Evolutionary conservation across 1,284 basidiomycete genomes (phyloP).

Genomic region (Boletus semigastroideus): DNA sequence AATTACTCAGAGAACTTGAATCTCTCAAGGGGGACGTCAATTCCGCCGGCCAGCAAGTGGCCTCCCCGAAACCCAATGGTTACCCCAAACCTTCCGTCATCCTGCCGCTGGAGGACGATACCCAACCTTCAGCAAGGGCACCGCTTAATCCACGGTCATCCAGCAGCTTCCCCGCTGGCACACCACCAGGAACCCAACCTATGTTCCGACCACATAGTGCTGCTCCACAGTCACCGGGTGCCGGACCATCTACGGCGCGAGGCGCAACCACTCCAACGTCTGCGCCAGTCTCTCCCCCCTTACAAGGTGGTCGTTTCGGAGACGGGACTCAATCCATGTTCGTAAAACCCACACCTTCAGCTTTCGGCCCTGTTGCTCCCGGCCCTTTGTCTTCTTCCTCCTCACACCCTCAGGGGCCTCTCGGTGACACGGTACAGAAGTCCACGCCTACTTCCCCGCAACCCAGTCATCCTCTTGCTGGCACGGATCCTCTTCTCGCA

Average conservation of each 20-base stretch:
- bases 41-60: constrained; percentile 60
- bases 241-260: constrained; percentile 37
- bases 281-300: constrained; percentile 39
- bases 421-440: constrained; percentile 19
- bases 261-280: constrained; percentile 23
- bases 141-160: constrained; percentile 23
- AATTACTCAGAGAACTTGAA: constrained; percentile 84
- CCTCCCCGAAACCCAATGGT: constrained; percentile 44
- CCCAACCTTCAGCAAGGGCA: constrained; percentile 35
- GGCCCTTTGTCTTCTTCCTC: constrained; percentile 32
- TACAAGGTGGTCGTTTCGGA: constrained; percentile 61
- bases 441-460: constrained; percentile 5
- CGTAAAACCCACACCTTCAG: constrained; percentile 45
- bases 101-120: constrained; percentile 64
- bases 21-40: constrained; percentile 76
- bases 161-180: constrained; percentile 18
- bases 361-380: constrained; percentile 32
- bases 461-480: constrained; percentile 18
- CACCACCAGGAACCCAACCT: constrained; percentile 19
- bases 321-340: constrained; percentile 80
- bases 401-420: constrained; percentile 32
- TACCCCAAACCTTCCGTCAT: constrained; percentile 60
- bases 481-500: constrained; percentile 19
- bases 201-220: constrained; percentile 25
- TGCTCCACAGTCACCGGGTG: constrained; percentile 47